phyloP scores from a whole-genome alignment of 2,329 filamentous ascomycete genomes.

The Paraphaeosphaeria minitans region DNA sequence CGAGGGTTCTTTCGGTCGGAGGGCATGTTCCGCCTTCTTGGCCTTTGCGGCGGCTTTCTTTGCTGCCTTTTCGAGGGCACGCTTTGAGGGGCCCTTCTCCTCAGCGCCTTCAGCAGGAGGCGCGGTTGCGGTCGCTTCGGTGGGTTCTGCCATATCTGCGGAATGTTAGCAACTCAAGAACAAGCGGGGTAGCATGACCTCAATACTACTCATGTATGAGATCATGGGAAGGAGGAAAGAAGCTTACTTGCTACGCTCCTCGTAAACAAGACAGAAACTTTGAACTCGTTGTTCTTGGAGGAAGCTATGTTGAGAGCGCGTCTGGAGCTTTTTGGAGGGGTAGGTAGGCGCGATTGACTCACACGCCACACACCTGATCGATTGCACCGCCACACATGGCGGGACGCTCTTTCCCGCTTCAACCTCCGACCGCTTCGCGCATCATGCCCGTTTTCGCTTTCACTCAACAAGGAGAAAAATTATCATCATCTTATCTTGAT shows the following conservation, averaged over 20 bases:
- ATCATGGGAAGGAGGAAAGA: background rate
- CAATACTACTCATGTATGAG: background rate
- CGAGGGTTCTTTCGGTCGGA: conserved; percentile 46
- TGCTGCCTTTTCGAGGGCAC: conserved; percentile 55
- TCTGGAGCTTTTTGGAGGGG: conserved; percentile 17
- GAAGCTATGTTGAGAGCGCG: conserved; percentile 6
- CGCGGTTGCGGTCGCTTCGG: conserved; percentile 17
- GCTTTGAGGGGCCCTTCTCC: conserved; percentile 52
- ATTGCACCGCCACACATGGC: conserved; percentile 11
- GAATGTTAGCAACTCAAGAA: background rate
- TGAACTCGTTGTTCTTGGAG: background rate
- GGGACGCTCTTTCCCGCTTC: conserved; percentile 7
- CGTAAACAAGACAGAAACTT: background rate
- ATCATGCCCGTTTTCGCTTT: conserved; percentile 7
- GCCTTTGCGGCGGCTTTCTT: conserved; percentile 55
- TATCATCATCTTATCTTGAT: background rate
- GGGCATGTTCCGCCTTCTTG: conserved; percentile 51
- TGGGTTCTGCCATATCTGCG: conserved; percentile 25
- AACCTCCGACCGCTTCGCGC: conserved; percentile 4
- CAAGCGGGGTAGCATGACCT: background rate
- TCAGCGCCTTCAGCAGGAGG: conserved; percentile 38
- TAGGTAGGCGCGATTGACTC: conserved; percentile 14
- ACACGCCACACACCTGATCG: conserved; percentile 11
- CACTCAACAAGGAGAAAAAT: background rate
- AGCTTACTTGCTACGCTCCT: background rate